Conservation (phyloP, 176 grass and related monocot species). For the Cocos nucifera region DNA sequence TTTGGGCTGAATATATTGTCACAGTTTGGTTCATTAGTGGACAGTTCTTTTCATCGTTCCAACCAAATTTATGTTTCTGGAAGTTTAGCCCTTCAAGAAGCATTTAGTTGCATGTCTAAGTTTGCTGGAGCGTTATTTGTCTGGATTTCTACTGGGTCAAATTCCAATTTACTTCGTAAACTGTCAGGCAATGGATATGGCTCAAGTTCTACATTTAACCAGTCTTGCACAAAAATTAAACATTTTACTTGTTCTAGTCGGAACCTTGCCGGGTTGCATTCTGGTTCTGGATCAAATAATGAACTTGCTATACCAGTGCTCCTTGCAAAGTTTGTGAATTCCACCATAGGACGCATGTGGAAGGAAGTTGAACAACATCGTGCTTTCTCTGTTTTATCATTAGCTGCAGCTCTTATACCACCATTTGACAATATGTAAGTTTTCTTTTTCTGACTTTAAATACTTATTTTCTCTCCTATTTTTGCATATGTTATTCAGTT, state of each 20-base stretch:
- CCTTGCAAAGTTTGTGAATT: conserved; percentile 51
- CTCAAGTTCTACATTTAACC: conserved; percentile 33
- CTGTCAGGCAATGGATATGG: conserved; percentile 21
- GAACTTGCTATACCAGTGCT: conserved; percentile 41
- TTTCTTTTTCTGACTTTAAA: conserved; percentile 2
- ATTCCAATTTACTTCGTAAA: conserved; percentile 44
- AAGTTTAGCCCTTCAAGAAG: conserved; percentile 43
- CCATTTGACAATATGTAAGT: conserved; percentile 71
- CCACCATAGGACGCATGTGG: conserved; percentile 37
- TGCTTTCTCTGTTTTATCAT: conserved; percentile 47
- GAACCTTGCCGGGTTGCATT: conserved; percentile 48
- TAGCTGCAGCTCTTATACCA: conserved; percentile 46
- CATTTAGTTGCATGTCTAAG: conserved; percentile 55
- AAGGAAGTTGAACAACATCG: conserved; percentile 41
- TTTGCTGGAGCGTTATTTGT: conserved; percentile 58
- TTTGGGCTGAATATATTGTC: conserved; percentile 45
- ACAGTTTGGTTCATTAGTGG: conserved; percentile 44
- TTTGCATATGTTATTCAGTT: background rate
- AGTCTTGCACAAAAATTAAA: conserved; percentile 29
- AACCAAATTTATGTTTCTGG: conserved; percentile 53
- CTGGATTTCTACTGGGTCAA: conserved; percentile 44
- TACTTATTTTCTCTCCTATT: conserved; percentile 8
- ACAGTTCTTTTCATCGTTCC: conserved; percentile 41
- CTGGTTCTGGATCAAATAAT: conserved; percentile 31
- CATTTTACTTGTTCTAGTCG: conserved; percentile 33